phyloP scores from a whole-genome alignment of 2,329 filamentous ascomycete genomes.

The Pseudophaeomoniella oleicola region DNA sequence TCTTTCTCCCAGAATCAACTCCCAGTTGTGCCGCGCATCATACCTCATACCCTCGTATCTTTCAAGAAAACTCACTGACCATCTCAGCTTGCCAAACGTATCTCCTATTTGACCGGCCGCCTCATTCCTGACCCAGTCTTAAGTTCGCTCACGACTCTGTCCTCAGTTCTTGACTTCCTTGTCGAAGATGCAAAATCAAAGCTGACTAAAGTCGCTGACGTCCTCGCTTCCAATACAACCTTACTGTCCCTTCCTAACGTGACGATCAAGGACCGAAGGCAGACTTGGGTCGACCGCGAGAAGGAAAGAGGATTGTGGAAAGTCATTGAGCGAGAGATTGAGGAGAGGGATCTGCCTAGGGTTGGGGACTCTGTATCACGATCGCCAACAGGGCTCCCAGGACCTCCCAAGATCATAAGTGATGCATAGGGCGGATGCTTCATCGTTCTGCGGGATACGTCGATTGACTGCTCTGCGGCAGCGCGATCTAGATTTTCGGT shows the following conservation, averaged over 20 bases:
- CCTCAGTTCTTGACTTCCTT: conserved; percentile 40
- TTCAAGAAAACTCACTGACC: conserved; percentile 8
- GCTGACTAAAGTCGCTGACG: conserved; percentile 45
- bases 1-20: no score
- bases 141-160: conserved; percentile 37
- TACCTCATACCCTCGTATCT: background rate
- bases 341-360: conserved; percentile 44
- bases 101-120: conserved; percentile 67
- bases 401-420: no score
- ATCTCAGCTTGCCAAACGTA: conserved; percentile 59
- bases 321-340: conserved; percentile 58
- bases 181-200: conserved; percentile 18
- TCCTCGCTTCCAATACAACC: conserved; percentile 32
- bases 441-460: no score
- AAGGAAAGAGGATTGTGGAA: conserved; percentile 62
- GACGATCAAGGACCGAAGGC: conserved; percentile 45
- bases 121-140: conserved; percentile 59
- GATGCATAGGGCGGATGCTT: no score
- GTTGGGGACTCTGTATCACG: no score
- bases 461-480: no score
- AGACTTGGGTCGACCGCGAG: conserved; percentile 60
- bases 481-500: no score
- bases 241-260: conserved; percentile 54
- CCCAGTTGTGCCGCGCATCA: no score
- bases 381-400: no score